A percentile compares a stretch with the other conserved stretches of the same genome.
phyloP scores from a whole-genome alignment of 192 early-diverging fungal species.

The Backusella macrospora region DNA sequence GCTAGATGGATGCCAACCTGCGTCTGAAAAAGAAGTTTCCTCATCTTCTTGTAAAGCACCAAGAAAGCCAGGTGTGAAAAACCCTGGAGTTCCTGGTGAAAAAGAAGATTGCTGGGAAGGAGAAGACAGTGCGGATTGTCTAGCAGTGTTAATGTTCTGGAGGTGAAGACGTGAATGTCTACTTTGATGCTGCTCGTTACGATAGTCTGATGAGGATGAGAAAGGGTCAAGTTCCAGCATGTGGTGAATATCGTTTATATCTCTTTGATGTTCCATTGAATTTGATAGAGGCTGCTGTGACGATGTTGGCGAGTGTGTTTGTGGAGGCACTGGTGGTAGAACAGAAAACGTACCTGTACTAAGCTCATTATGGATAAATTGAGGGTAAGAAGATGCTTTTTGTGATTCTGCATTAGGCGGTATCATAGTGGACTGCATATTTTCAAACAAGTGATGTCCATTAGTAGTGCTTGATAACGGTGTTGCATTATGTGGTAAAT shows the following conservation, averaged over 20 bases:
- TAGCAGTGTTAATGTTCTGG: background rate
- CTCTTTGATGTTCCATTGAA: constrained; percentile 15
- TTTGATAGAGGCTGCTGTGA: background rate
- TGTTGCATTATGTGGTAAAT: background rate
- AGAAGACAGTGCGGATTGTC: background rate
- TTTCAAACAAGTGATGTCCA: constrained; percentile 2
- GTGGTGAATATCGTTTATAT: constrained; percentile 12
- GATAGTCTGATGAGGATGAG: background rate
- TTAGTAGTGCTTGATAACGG: background rate
- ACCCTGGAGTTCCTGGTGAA: constrained; percentile 63
- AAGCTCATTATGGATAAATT: constrained; percentile 10
- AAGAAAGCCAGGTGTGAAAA: constrained; percentile 72
- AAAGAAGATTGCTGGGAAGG: constrained; percentile 9
- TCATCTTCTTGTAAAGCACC: constrained; percentile 59
- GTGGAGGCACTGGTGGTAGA: background rate
- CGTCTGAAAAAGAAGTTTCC: background rate
- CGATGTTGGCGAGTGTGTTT: too few species aligned
- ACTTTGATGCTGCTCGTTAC: background rate
- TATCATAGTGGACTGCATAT: constrained; percentile 12
- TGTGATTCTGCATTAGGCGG: background rate
- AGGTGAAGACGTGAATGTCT: constrained; percentile 7
- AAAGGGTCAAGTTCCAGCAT: constrained; percentile 12
- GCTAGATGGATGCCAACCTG: background rate
- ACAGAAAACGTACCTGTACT: constrained; percentile 2
- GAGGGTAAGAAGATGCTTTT: background rate